phyloP scores from a whole-genome alignment of 2,329 filamentous ascomycete genomes.

The Apiospora marii region DNA sequence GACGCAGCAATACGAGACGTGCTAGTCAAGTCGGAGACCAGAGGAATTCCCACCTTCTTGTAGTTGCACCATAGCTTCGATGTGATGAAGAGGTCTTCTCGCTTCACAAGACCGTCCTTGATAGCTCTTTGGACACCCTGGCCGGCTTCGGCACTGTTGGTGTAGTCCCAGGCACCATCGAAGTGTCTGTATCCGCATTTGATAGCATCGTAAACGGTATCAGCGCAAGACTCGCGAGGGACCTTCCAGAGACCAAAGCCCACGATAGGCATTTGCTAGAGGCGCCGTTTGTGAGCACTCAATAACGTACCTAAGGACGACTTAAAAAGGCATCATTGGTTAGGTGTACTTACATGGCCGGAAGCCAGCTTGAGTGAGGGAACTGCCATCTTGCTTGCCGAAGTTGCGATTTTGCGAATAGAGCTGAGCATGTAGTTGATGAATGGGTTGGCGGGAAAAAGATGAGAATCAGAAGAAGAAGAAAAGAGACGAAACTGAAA shows the following conservation, averaged over 20 bases:
- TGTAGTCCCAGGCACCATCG: constrained; percentile 64
- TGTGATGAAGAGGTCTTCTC: constrained; percentile 70
- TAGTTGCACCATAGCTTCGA: constrained; percentile 74
- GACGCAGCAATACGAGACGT: background rate
- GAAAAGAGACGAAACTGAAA: background rate
- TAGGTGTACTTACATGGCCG: constrained; percentile 42
- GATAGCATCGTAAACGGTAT: constrained; percentile 69
- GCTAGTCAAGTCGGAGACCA: background rate
- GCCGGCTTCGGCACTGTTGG: constrained; percentile 72
- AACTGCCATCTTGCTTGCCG: constrained; percentile 25
- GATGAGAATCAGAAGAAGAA: background rate
- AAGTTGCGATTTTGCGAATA: constrained; percentile 7
- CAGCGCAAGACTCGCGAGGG: constrained; percentile 43
- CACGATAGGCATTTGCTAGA: constrained; percentile 48
- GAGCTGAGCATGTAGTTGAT: constrained; percentile 8
- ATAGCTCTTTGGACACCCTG: constrained; percentile 66
- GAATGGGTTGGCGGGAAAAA: background rate
- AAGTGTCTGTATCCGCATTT: constrained; percentile 62
- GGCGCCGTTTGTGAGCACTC: constrained; percentile 3
- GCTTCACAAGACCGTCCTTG: constrained; percentile 66
- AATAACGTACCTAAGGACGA: background rate
- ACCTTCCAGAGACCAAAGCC: constrained; percentile 54
- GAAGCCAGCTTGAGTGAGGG: constrained; percentile 46
- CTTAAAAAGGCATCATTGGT: background rate
- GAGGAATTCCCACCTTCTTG: constrained; percentile 48